Conservation (phyloP, 2,329 filamentous ascomycete genomes). For the Scedosporium minutisporum region DNA sequence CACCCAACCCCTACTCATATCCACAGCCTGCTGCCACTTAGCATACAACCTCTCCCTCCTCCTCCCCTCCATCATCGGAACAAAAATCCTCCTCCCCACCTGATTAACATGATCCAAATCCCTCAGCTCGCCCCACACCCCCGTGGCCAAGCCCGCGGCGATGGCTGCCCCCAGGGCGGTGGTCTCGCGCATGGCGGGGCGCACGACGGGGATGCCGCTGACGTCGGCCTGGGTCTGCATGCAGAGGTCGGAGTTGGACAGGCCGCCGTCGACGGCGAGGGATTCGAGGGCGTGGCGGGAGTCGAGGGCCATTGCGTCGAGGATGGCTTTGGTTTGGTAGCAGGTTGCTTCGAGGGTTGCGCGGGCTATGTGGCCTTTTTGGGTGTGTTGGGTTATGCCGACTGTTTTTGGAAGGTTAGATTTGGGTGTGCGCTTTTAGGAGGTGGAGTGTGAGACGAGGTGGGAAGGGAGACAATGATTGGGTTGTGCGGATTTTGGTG, state of each 20-base stretch:
- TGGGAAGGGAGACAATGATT: background rate
- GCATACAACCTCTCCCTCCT: slow-evolving; percentile 31
- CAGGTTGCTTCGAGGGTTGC: slow-evolving; percentile 86
- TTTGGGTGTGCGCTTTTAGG: background rate
- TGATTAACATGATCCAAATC: slow-evolving; percentile 67
- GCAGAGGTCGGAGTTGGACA: slow-evolving; percentile 79
- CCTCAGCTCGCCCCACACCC: slow-evolving; percentile 65
- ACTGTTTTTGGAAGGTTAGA: slow-evolving; percentile 30
- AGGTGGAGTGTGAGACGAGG: background rate
- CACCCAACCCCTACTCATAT: slow-evolving; percentile 49
- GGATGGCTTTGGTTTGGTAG: slow-evolving; percentile 85
- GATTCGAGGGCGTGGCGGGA: slow-evolving; percentile 65
- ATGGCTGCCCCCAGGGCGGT: slow-evolving; percentile 83
- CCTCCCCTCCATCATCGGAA: slow-evolving; percentile 47
- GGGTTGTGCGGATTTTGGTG: no score
- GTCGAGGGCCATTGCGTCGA: slow-evolving; percentile 85
- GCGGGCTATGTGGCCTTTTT: slow-evolving; percentile 76
- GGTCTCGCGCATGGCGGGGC: slow-evolving; percentile 82
- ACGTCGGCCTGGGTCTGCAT: slow-evolving; percentile 91
- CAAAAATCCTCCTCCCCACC: slow-evolving; percentile 59
- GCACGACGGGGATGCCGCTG: slow-evolving; percentile 70
- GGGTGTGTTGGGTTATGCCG: slow-evolving; percentile 76
- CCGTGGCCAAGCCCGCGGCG: slow-evolving; percentile 75
- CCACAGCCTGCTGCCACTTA: slow-evolving; percentile 47
- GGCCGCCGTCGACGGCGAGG: slow-evolving; percentile 78